These are phyloP conservation scores for Teunomyces barrocoloradensis DNA, from an alignment of 805 yeast genomes.

Conservation along the genomic window DNA sequence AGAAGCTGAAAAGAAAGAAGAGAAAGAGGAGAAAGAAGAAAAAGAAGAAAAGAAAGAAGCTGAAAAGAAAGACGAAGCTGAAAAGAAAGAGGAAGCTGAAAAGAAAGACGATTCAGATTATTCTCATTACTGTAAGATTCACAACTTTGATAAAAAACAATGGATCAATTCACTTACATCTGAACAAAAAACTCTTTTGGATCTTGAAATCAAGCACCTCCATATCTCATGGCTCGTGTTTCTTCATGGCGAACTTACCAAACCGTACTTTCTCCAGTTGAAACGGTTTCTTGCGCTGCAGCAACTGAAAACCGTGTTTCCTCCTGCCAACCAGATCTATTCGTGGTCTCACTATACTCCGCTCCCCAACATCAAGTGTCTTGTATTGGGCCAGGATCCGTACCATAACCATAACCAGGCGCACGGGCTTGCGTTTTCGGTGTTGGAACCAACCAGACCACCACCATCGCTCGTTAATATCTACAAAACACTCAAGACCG, in stretches of 20 bases:
- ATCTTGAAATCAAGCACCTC: constrained; percentile 66
- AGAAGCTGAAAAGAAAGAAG: not conserved
- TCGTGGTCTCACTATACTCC: constrained; percentile 93
- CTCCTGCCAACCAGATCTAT: constrained; percentile 73
- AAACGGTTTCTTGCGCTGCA: constrained; percentile 63
- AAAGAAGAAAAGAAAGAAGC: not conserved
- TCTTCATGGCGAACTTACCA: constrained; percentile 68
- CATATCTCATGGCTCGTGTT: constrained; percentile 77
- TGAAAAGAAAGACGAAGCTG: no score
- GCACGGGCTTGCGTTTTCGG: constrained; percentile 94
- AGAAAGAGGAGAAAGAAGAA: not conserved
- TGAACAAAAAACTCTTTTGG: constrained; percentile 52
- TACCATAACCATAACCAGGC: constrained; percentile 93
- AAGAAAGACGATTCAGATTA: not conserved
- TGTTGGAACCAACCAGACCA: constrained; percentile 70
- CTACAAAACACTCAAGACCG: constrained; percentile 65
- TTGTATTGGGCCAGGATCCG: constrained; percentile 94
- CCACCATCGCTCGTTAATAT: constrained; percentile 88
- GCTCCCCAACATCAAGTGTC: constrained; percentile 64
- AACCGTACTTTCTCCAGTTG: constrained; percentile 77
- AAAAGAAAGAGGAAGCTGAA: no score
- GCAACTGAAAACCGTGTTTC: constrained; percentile 58
- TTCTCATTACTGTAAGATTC: constrained; percentile 6
- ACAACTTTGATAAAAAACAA: constrained; percentile 45
- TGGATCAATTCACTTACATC: constrained; percentile 50